Evolutionary conservation across 2,329 filamentous ascomycete genomes (phyloP), one percentile per base, ranked within the genome.

Genomic region (Venturia pyrina): DNA sequence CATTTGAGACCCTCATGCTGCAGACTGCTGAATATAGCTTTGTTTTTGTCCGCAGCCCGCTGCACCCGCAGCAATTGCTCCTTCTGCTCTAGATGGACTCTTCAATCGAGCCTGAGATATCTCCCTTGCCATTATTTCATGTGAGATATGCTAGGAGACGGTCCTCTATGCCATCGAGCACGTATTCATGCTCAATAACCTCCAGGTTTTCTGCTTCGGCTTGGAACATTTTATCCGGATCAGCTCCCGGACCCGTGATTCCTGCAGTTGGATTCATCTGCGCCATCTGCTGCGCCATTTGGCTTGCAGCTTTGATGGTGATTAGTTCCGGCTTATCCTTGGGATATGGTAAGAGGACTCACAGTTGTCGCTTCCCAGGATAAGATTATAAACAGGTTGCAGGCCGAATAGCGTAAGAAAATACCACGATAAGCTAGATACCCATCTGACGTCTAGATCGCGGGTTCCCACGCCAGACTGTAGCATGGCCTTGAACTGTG

Each of bases 401-500:
- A 99, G 82, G 60, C 96, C 95, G 75, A 99, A 98, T 69, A 99
- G 87, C 73, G 96, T 98, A 70, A 99, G 80, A 75, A 99, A 98
- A 81, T 99, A 99, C 93, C 95, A 99, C 67, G 92, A 96, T 77
- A 99, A 87, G 78, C 92, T 96, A 0, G 93, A 97, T 79, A 99
- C 96, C 95, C 95, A 99, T 78, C 93, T 86, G 13, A 96, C 95
- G 74, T 99, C 96, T 80, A 99, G 88, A 75, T 99, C 95, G 73
- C 88, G 89, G 34, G 96, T 99, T 69, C 92, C 92, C 57, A 99
- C 93, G 72, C 95, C 95, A 53, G 93, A 93, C 80, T 99, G 95
- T 64, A 99, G 83, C 95, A 99, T 99, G 71, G 91, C 95, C 83
- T 99, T 99, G 85, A 99, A 99, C 77, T 96, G 96, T 77, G 97